Evolutionary conservation across 129 eudicot species (phyloP).

Genomic region (Centella asiatica): DNA sequence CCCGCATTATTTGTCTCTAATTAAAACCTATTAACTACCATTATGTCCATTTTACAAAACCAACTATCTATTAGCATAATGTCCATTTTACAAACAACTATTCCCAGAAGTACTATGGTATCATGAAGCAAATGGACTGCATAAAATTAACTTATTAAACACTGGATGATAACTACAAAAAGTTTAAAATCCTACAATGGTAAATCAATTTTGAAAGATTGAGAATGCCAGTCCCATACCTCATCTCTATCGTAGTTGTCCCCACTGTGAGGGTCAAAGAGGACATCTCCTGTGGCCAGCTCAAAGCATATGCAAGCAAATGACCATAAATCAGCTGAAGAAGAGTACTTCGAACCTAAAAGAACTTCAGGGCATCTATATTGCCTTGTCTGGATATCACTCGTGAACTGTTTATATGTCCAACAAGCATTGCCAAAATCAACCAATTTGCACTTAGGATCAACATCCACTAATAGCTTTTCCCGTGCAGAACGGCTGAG

Average conservation of each 20-base stretch:
- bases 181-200: neutral
- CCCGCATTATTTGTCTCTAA: too few relatives aligned
- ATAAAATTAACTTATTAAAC: neutral
- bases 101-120: too few relatives aligned
- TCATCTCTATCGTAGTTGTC: conserved; percentile 88
- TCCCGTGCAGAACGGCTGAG: conserved; percentile 53
- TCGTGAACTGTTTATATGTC: conserved; percentile 83
- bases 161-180: neutral
- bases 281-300: conserved; percentile 92
- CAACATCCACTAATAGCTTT: conserved; percentile 53
- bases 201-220: neutral
- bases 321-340: conserved; percentile 92
- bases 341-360: conserved; percentile 79
- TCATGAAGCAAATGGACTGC: too few relatives aligned
- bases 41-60: too few relatives aligned
- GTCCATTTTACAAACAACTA: too few relatives aligned
- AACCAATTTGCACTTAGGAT: conserved; percentile 72
- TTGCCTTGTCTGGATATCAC: conserved; percentile 91
- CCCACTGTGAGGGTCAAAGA: conserved; percentile 93
- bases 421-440: conserved; percentile 97
- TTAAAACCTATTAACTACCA: too few relatives aligned
- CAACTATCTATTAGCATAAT: too few relatives aligned
- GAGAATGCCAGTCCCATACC: conserved; percentile 31
- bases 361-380: conserved; percentile 93
- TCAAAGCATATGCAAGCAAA: conserved; percentile 97